Percentiles rank a stretch among this genome's conserved stretches.
These are phyloP conservation scores for Fonsecaea pedrosoi DNA, from an alignment of 2,329 filamentous ascomycete species.

Conservation along the genomic window DNA sequence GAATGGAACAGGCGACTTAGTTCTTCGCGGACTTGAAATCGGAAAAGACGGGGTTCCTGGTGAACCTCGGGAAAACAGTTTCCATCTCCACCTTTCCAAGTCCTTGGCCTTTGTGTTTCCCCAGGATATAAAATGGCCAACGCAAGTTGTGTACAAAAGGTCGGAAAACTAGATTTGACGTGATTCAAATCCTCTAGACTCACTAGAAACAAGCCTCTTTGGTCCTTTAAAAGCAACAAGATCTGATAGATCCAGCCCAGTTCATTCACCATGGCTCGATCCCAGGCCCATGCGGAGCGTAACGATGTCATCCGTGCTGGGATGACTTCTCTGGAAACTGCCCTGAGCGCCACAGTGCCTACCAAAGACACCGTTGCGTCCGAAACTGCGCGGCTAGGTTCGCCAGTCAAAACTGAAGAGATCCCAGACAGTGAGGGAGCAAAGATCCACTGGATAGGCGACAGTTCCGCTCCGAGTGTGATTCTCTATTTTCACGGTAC, in stretches of 20 bases:
- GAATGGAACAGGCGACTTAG: slow-evolving; percentile 51
- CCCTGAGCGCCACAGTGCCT: background rate
- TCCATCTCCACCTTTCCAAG: background rate
- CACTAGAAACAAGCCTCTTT: background rate
- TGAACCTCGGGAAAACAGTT: slow-evolving; percentile 3
- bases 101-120: background rate
- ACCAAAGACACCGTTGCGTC: background rate
- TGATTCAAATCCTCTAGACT: background rate
- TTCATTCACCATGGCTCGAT: slow-evolving; percentile 10
- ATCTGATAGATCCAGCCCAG: background rate
- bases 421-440: slow-evolving; percentile 22
- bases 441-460: slow-evolving; percentile 25
- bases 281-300: slow-evolving; percentile 13
- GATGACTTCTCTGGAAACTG: background rate
- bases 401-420: slow-evolving; percentile 1
- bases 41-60: background rate
- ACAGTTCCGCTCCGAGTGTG: slow-evolving; percentile 12
- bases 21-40: slow-evolving; percentile 41
- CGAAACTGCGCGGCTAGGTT: background rate
- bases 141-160: background rate
- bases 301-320: background rate
- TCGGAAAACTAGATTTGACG: background rate
- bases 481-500: slow-evolving; percentile 29
- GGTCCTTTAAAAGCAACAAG: background rate
- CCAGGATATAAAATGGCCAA: background rate